These are phyloP conservation scores for Friedmanniomyces simplex DNA, from an alignment of 495 filamentous ascomycete genomes.

Conservation along the genomic window DNA sequence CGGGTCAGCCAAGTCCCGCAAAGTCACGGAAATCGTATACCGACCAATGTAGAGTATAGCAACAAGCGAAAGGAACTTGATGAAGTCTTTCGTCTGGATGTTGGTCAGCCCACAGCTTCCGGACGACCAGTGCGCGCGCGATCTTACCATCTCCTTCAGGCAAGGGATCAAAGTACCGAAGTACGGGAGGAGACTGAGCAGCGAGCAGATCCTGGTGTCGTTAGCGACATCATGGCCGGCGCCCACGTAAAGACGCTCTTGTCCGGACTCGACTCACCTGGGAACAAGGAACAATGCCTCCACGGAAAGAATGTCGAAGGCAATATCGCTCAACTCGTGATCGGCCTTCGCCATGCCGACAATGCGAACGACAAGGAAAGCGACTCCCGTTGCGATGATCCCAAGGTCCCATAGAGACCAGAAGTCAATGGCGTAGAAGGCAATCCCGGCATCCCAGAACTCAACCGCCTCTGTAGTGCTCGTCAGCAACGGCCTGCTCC, in stretches of 20 bases:
- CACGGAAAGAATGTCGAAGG: constrained; percentile 80
- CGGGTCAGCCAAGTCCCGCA: neutral
- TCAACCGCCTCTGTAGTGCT: constrained; percentile 45
- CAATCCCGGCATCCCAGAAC: constrained; percentile 66
- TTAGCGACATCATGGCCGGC: neutral
- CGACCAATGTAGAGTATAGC: constrained; percentile 64
- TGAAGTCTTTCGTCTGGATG: constrained; percentile 70
- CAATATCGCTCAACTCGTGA: constrained; percentile 54
- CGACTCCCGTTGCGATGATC: constrained; percentile 72
- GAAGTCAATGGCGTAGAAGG: constrained; percentile 79
- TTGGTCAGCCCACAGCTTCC: neutral
- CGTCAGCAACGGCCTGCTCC: neutral
- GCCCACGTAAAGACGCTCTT: too few species aligned
- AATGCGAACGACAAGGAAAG: constrained; percentile 61
- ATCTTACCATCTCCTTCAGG: constrained; percentile 67
- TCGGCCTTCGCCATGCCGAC: constrained; percentile 59
- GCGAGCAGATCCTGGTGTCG: constrained; percentile 57
- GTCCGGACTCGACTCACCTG: constrained; percentile 41
- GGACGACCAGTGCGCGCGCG: neutral
- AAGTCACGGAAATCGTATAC: neutral
- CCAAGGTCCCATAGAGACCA: constrained; percentile 85
- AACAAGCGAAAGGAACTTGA: constrained; percentile 85
- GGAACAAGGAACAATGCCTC: constrained; percentile 88
- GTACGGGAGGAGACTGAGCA: constrained; percentile 81
- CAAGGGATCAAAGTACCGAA: constrained; percentile 84